Evolutionary conservation across 805 yeast species (phyloP).

Genomic region (Kuraishia piskuri): DNA sequence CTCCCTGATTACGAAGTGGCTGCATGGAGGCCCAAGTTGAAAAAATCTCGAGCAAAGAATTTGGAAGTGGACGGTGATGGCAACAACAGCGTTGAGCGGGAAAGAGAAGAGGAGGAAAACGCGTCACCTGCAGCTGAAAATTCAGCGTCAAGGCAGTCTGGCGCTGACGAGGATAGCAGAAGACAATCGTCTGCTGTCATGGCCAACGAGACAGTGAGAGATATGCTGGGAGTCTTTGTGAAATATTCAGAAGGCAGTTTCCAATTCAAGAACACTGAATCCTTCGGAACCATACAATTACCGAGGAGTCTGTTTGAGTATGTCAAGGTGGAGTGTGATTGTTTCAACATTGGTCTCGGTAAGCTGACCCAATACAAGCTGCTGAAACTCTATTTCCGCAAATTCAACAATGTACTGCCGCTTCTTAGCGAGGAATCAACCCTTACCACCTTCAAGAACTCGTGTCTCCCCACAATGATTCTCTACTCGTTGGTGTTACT

Average conservation of each 20-base stretch:
- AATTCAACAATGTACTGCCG: slow-evolving; percentile 31
- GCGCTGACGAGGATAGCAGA: not conserved
- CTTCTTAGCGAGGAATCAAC: slow-evolving; percentile 30
- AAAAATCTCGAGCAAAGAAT: not conserved
- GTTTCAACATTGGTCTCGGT: slow-evolving; percentile 9
- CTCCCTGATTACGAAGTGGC: slow-evolving; percentile 12
- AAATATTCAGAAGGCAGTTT: slow-evolving; percentile 7
- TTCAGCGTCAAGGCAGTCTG: not conserved
- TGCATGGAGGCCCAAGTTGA: slow-evolving; percentile 8
- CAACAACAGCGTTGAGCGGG: not conserved
- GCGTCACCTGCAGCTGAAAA: not conserved
- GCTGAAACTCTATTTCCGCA: slow-evolving; percentile 28
- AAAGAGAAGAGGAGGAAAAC: not conserved
- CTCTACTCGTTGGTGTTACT: slow-evolving; percentile 33
- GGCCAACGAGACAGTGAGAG: slow-evolving; percentile 9
- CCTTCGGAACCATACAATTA: slow-evolving; percentile 11
- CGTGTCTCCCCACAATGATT: slow-evolving; percentile 30
- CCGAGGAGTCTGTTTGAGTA: slow-evolving; percentile 9
- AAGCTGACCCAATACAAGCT: slow-evolving; percentile 13
- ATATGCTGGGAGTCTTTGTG: slow-evolving; percentile 14
- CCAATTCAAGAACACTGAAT: slow-evolving; percentile 6
- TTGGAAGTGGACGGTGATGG: not conserved
- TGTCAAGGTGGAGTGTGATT: slow-evolving; percentile 7
- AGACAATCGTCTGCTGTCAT: slow-evolving; percentile 4
- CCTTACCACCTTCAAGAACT: slow-evolving; percentile 22